Percentiles rank a stretch among this genome's conserved stretches.
phyloP scores from a whole-genome alignment of 179 eudicot genomes.

The Gypsophila paniculata region DNA sequence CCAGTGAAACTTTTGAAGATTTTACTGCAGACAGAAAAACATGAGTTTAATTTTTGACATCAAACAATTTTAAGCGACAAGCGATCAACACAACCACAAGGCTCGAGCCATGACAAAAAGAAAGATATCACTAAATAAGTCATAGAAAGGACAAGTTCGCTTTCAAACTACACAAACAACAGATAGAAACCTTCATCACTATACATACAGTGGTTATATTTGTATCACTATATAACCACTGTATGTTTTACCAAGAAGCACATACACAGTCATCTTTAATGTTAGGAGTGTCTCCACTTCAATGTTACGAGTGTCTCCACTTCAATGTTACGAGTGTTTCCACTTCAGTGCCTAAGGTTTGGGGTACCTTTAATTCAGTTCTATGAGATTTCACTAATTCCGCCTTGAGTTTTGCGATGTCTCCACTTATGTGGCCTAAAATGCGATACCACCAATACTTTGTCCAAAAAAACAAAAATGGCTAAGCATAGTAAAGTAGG shows the following conservation, averaged over 20 bases:
- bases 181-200: conserved; percentile 3
- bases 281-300: background rate
- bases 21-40: conserved; percentile 30
- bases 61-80: conserved; percentile 2
- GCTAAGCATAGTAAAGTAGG: no score
- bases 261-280: background rate
- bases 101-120: background rate
- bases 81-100: background rate
- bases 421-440: background rate
- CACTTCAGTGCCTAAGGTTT: background rate
- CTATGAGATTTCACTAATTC: no score
- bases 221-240: no score
- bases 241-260: background rate
- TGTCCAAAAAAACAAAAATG: no score
- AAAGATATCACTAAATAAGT: background rate
- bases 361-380: background rate
- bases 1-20: conserved; percentile 53
- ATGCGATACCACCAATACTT: no score
- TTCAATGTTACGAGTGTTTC: no score
- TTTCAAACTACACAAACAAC: background rate
- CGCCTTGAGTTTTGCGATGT: background rate
- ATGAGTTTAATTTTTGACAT: background rate
- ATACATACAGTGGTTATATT: no score
- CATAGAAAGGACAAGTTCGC: background rate
- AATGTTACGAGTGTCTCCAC: background rate